Conservation (phyloP, 768 basidiomycete species). For the Coprinellus micaceus region DNA sequence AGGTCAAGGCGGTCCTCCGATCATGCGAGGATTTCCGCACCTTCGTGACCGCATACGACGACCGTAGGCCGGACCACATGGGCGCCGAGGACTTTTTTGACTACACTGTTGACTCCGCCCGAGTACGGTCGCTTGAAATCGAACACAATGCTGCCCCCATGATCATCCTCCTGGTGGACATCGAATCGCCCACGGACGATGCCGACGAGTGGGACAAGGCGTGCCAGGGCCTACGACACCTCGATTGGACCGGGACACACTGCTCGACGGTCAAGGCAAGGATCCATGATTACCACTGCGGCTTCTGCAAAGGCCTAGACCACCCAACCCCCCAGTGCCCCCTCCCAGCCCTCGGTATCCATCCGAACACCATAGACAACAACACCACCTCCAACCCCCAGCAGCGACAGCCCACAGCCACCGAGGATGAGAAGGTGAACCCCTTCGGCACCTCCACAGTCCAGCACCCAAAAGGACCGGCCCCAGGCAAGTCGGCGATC, state of each 20-base stretch:
- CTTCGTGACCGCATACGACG: background rate
- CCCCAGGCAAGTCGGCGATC: background rate
- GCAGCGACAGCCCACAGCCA: background rate
- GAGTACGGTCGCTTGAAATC: background rate
- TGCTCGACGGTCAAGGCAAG: background rate
- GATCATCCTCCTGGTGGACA: background rate
- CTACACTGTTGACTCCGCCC: background rate
- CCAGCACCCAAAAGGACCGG: background rate
- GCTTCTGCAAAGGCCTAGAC: background rate
- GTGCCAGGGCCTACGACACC: background rate
- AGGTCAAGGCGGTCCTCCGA: background rate
- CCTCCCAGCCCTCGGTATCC: background rate
- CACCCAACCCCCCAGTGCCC: background rate
- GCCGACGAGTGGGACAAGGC: background rate
- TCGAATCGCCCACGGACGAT: background rate
- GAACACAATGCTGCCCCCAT: background rate
- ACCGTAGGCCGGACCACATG: background rate
- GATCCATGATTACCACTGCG: background rate
- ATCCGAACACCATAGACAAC: background rate
- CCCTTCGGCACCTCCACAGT: background rate
- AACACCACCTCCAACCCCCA: no score
- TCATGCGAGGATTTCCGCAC: background rate
- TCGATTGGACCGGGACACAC: background rate
- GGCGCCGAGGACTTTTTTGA: no score
- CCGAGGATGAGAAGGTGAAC: background rate